Base-by-base conservation (phyloP, 73 alveolate genomes). In the Paramecium sexaurelia region DNA sequence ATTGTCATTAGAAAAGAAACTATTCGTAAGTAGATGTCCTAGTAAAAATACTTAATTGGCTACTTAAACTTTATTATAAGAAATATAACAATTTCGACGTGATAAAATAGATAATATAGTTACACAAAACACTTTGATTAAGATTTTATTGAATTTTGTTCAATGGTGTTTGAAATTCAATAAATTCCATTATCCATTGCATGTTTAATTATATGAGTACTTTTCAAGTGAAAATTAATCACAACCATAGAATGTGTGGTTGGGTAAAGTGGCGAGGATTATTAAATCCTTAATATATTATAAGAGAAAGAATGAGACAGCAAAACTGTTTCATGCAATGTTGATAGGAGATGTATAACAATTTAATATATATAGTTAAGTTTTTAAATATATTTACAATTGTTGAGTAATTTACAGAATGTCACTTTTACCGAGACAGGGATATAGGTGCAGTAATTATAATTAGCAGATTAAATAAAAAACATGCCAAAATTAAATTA, bases 161-260 rank as follows among this genome's bases (percentile, higher is more conserved):
- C 10, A 22, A 5, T 78, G 90, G 90, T 78, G 90, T 78, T 20
- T 78, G n/a, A 78, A 78, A 33, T 41, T 36, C 29, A 78, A 78
- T 19, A 41, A 78, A 22, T 78, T 41, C 29, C 4, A 19, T 45
- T 78, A 40, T 5, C 71, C 90, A 19, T 41, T 78, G 8, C 90
- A 78, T 78, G 43, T 39, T 7, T 22, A 41, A 43, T 78, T 78
- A 11, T 78, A 78, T 78, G 90, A 78, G 5, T 78, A 78, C 35
- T 39, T 78, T 78, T 39, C 90, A 1, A 24, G 17, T 20, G 90
- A 78, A 29, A 41, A 41, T 45, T 13, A 29, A 29, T 78, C 90
- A 7, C 55, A 78, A 43, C 90, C 90, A 10, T 22, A 78, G 32
- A 78, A 45, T 78, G 90, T 78, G 2, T 78, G 90, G 90, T 43